A percentile compares a stretch with the other conserved stretches of the same genome.
phyloP scores from a whole-genome alignment of 805 yeast species.

The Teunomyces lycoperdinae region DNA sequence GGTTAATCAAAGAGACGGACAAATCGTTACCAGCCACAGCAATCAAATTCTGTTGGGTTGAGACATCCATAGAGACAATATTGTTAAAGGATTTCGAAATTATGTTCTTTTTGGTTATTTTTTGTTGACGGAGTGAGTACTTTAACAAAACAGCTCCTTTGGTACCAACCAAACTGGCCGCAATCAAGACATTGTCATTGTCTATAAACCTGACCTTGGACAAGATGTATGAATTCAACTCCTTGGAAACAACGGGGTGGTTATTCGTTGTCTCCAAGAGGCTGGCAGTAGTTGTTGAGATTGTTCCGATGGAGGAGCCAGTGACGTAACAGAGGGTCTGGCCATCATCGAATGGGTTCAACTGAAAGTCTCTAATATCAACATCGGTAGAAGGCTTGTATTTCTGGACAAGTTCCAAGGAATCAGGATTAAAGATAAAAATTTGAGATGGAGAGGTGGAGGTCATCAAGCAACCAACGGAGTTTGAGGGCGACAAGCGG shows the following conservation, averaged over 20 bases:
- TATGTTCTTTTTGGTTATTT: constrained; percentile 39
- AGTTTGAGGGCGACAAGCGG: constrained; percentile 54
- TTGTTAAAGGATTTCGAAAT: constrained; percentile 52
- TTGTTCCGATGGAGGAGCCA: constrained; percentile 45
- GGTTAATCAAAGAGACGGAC: constrained; percentile 56
- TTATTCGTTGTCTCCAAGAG: constrained; percentile 24
- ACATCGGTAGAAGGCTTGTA: constrained; percentile 53
- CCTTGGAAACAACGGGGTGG: constrained; percentile 16
- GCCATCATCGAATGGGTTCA: constrained; percentile 59
- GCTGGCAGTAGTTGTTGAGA: constrained; percentile 48
- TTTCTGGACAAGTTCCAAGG: constrained; percentile 52
- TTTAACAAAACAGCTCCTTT: constrained; percentile 43
- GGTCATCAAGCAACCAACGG: constrained; percentile 66
- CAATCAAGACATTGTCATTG: constrained; percentile 28
- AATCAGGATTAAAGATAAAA: constrained; percentile 55
- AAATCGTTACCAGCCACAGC: constrained; percentile 66
- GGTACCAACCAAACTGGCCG: constrained; percentile 28
- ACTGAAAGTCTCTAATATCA: constrained; percentile 57
- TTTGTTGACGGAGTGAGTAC: constrained; percentile 41
- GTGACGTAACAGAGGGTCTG: constrained; percentile 64
- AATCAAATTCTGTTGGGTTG: constrained; percentile 41
- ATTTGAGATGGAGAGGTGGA: constrained; percentile 63
- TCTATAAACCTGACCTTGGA: constrained; percentile 44
- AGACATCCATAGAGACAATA: constrained; percentile 49
- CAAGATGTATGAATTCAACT: constrained; percentile 27